Conservation (phyloP, 1,284 basidiomycete species). For the Ustilago curta region DNA sequence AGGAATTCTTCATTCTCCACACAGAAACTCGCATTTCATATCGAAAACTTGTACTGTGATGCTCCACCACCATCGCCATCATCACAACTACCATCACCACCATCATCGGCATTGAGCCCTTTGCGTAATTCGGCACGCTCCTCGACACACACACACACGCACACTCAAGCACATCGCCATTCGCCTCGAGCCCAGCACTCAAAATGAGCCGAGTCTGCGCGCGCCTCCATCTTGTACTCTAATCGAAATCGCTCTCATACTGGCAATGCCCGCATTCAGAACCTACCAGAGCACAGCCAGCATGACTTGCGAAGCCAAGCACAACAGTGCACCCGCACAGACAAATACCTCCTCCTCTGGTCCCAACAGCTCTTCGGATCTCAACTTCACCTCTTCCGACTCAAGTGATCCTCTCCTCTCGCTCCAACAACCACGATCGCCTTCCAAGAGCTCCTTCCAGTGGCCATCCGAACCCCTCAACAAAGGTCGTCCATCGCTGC, state of each 20-base stretch:
- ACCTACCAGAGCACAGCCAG: not conserved
- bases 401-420: slow-evolving; percentile 16
- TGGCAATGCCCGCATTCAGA: not conserved
- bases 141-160: not conserved
- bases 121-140: not conserved
- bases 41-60: not conserved
- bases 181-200: slow-evolving; percentile 5
- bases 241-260: slow-evolving; percentile 1
- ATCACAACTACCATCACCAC: not conserved
- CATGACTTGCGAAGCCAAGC: slow-evolving; percentile 18
- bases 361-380: slow-evolving; percentile 31
- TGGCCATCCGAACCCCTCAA: slow-evolving; percentile 46
- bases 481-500: slow-evolving; percentile 23
- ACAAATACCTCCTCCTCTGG: slow-evolving; percentile 20
- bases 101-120: not conserved
- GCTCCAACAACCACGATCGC: slow-evolving; percentile 5
- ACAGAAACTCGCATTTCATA: not conserved
- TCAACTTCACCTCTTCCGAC: slow-evolving; percentile 40
- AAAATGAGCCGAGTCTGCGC: slow-evolving; percentile 12
- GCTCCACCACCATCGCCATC: not conserved
- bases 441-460: slow-evolving; percentile 23
- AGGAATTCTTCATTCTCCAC: slow-evolving; percentile 8
- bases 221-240: not conserved
- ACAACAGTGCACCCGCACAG: not conserved
- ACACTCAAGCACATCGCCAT: not conserved